A percentile compares a stretch with the other conserved stretches of the same genome.
phyloP scores from a whole-genome alignment of 495 filamentous ascomycete genomes.

The Penicillium psychrofluorescens region DNA sequence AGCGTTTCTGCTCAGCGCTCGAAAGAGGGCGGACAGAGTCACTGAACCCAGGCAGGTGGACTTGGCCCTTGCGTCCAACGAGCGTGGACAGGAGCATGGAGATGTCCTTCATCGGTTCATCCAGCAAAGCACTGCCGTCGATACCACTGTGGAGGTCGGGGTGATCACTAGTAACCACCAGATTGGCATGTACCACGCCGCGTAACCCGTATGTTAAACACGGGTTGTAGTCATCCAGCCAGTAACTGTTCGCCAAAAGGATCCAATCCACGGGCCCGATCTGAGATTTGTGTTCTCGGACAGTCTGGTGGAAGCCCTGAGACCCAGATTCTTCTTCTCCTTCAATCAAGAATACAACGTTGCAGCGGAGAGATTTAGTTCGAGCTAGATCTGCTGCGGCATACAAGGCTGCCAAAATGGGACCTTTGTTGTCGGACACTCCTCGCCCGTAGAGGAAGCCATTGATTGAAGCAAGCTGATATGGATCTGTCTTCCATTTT shows the following conservation, averaged over 20 bases:
- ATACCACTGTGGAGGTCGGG: slow-evolving; percentile 94
- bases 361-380: slow-evolving; percentile 68
- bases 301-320: slow-evolving; percentile 74
- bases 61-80: slow-evolving; percentile 54
- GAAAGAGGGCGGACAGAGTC: slow-evolving; percentile 72
- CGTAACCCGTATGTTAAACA: slow-evolving; percentile 92
- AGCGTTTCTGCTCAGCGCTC: slow-evolving; percentile 68
- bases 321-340: slow-evolving; percentile 96
- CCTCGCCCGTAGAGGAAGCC: slow-evolving; percentile 97
- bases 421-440: slow-evolving; percentile 94
- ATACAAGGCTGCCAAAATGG: slow-evolving; percentile 85
- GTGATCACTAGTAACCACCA: slow-evolving; percentile 75
- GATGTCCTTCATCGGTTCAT: slow-evolving; percentile 87
- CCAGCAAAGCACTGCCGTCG: slow-evolving; percentile 79
- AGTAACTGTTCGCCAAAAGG: slow-evolving; percentile 92
- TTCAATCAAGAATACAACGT: slow-evolving; percentile 90
- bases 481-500: slow-evolving; percentile 83
- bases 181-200: slow-evolving; percentile 89
- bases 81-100: slow-evolving; percentile 72
- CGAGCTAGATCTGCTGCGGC: slow-evolving; percentile 82
- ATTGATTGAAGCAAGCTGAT: slow-evolving; percentile 74
- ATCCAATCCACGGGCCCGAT: slow-evolving; percentile 93
- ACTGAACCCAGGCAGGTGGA: slow-evolving; percentile 70
- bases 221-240: slow-evolving; percentile 91
- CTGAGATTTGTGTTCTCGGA: slow-evolving; percentile 67